phyloP scores from a whole-genome alignment of 2,329 filamentous ascomycete species.

The Cercospora zeina region DNA sequence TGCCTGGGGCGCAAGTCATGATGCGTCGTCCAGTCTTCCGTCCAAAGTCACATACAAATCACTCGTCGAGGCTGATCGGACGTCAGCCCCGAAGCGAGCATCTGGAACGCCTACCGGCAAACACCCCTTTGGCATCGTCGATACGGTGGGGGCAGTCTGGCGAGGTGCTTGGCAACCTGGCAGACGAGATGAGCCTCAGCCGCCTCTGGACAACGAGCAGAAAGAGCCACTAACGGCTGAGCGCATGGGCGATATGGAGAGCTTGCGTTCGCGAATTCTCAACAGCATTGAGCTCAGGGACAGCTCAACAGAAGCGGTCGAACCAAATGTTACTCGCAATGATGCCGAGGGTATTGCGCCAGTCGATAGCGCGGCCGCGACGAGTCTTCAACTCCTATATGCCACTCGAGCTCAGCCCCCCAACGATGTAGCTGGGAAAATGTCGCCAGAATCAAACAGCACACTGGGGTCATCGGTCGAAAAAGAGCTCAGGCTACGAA shows the following conservation, averaged over 20 bases:
- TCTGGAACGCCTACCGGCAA: not conserved
- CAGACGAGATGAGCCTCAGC: not conserved
- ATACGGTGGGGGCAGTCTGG: slow-evolving; percentile 4
- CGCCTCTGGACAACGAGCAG: not conserved
- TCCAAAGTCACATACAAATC: slow-evolving; percentile 15
- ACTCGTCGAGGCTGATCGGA: slow-evolving; percentile 18
- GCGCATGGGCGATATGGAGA: not conserved
- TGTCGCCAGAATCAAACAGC: not conserved
- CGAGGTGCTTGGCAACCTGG: not conserved
- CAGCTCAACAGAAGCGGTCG: not conserved
- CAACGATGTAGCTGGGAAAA: not conserved
- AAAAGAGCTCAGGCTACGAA: not conserved
- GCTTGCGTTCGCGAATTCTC: not conserved
- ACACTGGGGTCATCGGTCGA: not conserved
- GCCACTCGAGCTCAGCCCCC: not conserved
- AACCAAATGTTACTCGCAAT: not conserved
- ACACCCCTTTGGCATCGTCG: slow-evolving; percentile 9
- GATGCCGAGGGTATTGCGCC: not conserved
- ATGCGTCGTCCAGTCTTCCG: not conserved
- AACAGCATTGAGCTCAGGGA: not conserved
- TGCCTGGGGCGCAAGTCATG: slow-evolving; percentile 7
- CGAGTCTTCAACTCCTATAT: not conserved
- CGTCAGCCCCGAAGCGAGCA: slow-evolving; percentile 14
- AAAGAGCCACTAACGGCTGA: not conserved
- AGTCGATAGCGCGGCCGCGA: not conserved